Conservation (phyloP, 2,329 filamentous ascomycete species). For the Penicillium sp. region DNA sequence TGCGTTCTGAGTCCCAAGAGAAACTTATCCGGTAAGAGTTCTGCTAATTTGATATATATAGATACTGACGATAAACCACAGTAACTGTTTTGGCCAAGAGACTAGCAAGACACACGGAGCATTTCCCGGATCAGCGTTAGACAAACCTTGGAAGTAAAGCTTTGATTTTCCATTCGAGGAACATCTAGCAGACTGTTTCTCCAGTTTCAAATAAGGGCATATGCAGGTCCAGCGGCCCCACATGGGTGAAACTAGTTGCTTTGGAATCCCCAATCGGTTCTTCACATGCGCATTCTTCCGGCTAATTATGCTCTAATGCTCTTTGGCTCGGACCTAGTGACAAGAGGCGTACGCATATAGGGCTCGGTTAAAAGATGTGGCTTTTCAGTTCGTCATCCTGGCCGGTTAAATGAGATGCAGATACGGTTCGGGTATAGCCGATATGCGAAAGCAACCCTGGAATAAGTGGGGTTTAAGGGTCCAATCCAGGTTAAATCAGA, state of each 20-base stretch:
- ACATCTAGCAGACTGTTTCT: background rate
- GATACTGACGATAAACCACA: background rate
- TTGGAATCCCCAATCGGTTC: background rate
- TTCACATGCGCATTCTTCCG: background rate
- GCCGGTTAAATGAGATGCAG: background rate
- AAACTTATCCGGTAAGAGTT: background rate
- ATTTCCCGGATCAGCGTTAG: background rate
- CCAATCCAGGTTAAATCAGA: background rate
- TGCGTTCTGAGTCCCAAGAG: too few species aligned
- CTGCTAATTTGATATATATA: background rate
- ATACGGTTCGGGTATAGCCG: background rate
- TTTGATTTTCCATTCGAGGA: background rate
- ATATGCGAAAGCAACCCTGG: background rate
- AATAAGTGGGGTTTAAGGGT: background rate
- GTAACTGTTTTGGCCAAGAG: background rate
- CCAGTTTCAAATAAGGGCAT: background rate
- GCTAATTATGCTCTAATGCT: background rate
- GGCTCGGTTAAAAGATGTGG: background rate
- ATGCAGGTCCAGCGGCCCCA: background rate
- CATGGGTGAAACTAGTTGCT: background rate
- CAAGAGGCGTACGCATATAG: background rate
- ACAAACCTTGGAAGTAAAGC: background rate
- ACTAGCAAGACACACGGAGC: background rate
- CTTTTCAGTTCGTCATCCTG: too few species aligned
- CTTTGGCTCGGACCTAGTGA: background rate